Conservation (phyloP, 116 monocot genomes). For the Cymodocea nodosa region DNA sequence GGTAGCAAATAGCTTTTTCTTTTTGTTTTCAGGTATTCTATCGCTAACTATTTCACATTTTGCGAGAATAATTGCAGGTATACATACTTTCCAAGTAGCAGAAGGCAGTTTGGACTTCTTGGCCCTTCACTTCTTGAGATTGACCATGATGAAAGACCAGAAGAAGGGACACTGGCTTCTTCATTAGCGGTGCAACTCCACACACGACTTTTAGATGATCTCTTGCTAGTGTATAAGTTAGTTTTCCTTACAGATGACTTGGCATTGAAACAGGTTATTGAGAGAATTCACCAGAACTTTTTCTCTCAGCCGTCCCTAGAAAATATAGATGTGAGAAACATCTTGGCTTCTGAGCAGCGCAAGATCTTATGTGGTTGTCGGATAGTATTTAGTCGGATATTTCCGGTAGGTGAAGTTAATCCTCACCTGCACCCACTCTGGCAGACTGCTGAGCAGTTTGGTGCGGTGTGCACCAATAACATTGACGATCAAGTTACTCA, state of each 20-base stretch:
- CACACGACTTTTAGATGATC: slow-evolving; percentile 5
- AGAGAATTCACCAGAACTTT: slow-evolving; percentile 75
- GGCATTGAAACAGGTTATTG: slow-evolving; percentile 53
- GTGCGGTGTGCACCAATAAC: slow-evolving; percentile 78
- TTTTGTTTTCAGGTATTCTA: background rate
- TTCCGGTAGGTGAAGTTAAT: slow-evolving; percentile 83
- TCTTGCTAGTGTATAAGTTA: background rate
- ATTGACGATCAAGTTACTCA: slow-evolving; percentile 88
- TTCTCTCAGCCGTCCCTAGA: slow-evolving; percentile 55
- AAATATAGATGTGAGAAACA: slow-evolving; percentile 77
- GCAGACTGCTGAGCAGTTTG: slow-evolving; percentile 97
- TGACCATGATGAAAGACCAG: slow-evolving; percentile 89
- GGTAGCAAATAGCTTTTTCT: slow-evolving; percentile 27
- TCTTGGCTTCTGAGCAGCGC: slow-evolving; percentile 76
- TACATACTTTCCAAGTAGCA: slow-evolving; percentile 85
- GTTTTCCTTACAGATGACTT: background rate
- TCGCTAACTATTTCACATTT: background rate
- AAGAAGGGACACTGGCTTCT: slow-evolving; percentile 89
- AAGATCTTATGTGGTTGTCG: slow-evolving; percentile 72
- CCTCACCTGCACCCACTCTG: slow-evolving; percentile 85
- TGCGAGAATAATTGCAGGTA: slow-evolving; percentile 33
- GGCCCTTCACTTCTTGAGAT: slow-evolving; percentile 97
- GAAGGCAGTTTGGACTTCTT: slow-evolving; percentile 84
- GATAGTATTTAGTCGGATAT: slow-evolving; percentile 84
- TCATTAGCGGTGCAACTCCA: slow-evolving; percentile 43